Conservation (phyloP, 2,329 filamentous ascomycete species). For the Alternaria tenuissima region DNA sequence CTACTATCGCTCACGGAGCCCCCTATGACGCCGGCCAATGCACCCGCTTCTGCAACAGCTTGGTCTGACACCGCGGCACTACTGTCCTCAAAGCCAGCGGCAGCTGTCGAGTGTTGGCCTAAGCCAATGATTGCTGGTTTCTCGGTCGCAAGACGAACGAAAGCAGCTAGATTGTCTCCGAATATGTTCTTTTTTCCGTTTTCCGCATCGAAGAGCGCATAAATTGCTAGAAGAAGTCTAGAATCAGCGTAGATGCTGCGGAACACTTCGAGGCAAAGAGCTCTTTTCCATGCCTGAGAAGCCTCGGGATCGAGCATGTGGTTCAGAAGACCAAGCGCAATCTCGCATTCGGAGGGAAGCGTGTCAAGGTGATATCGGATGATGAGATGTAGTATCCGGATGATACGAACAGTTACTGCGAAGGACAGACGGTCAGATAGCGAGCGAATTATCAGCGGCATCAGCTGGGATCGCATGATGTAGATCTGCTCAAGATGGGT, state of each 20-base stretch:
- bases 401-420: conserved; percentile 79
- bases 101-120: conserved; percentile 85
- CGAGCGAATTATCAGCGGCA: conserved; percentile 82
- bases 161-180: conserved; percentile 81
- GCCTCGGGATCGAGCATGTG: conserved; percentile 87
- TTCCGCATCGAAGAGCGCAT: conserved; percentile 77
- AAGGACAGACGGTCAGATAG: conserved; percentile 82
- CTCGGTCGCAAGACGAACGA: conserved; percentile 92
- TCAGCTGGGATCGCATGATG: conserved; percentile 76
- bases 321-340: conserved; percentile 81
- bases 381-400: conserved; percentile 83
- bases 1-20: conserved; percentile 67
- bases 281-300: conserved; percentile 82
- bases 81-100: conserved; percentile 66
- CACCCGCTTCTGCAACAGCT: conserved; percentile 87
- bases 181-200: conserved; percentile 78
- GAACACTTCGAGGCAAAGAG: conserved; percentile 90
- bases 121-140: conserved; percentile 89
- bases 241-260: conserved; percentile 85
- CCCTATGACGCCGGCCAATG: conserved; percentile 85
- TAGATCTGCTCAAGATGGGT: conserved; percentile 81
- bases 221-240: conserved; percentile 79
- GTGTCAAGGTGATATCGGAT: conserved; percentile 79
- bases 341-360: conserved; percentile 80
- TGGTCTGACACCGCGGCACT: conserved; percentile 74